Percentiles rank a stretch among this genome's conserved stretches.
Conservation (phyloP, 2,329 filamentous ascomycete species). For the Dendrostoma leiphaemia region DNA sequence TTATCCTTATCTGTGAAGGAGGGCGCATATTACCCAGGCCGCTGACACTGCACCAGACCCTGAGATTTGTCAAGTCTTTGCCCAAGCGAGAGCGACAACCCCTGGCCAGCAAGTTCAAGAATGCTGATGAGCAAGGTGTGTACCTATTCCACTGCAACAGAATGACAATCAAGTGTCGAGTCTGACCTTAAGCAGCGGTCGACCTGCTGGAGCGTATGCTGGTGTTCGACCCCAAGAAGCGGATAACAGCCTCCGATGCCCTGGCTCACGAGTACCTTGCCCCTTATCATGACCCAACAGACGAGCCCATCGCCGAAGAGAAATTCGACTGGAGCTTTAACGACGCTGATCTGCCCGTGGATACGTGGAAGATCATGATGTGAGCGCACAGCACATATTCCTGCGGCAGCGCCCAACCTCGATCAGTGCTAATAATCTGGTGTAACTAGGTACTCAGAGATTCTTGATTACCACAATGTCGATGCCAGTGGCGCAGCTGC, state of each 20-base stretch:
- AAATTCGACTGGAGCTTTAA: conserved; percentile 99
- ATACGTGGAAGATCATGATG: conserved; percentile 99
- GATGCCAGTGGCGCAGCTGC: conserved; percentile 47
- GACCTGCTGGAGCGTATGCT: conserved; percentile 96
- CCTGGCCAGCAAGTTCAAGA: conserved; percentile 86
- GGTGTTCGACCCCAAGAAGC: conserved; percentile 96
- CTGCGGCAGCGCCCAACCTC: no score
- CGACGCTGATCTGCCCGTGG: conserved; percentile 92
- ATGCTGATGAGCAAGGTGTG: conserved; percentile 81
- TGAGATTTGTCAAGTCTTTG: conserved; percentile 95
- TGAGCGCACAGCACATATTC: conserved; percentile 45
- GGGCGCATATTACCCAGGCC: background rate
- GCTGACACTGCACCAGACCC: conserved; percentile 58
- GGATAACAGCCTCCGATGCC: conserved; percentile 82
- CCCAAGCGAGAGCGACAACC: conserved; percentile 92
- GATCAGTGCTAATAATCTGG: background rate
- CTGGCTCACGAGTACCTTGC: conserved; percentile 90
- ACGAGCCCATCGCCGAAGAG: conserved; percentile 92
- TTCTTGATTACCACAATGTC: conserved; percentile 97
- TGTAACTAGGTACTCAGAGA: conserved; percentile 87
- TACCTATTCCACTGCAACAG: conserved; percentile 13
- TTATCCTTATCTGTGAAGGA: background rate
- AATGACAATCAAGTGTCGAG: background rate
- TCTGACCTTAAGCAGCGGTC: conserved; percentile 60
- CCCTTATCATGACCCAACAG: conserved; percentile 95